These are phyloP conservation scores for Hondaea fermentalgiana DNA, from an alignment of 108 stramenopile species.

Conservation along the genomic window DNA sequence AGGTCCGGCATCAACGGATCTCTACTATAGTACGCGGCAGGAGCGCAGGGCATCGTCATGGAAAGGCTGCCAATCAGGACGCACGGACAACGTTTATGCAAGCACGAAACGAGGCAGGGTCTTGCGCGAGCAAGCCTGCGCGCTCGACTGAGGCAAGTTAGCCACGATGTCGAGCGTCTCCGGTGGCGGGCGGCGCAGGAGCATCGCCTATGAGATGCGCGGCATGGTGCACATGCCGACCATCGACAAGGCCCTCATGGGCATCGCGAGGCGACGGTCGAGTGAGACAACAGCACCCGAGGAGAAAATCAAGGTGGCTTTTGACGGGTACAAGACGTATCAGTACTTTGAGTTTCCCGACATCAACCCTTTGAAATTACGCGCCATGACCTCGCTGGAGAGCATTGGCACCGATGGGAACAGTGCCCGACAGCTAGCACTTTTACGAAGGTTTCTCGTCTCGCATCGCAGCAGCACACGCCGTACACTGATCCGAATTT, in stretches of 20 bases:
- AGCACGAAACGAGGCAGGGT: too few species aligned
- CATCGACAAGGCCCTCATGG: neutral
- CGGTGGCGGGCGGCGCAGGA: too few species aligned
- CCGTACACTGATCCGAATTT: neutral
- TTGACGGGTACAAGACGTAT: neutral
- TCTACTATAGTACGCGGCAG: too few species aligned
- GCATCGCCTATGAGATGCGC: too few species aligned
- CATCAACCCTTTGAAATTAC: neutral
- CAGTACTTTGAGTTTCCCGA: conserved; percentile 14
- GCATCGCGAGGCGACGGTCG: neutral
- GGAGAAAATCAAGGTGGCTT: neutral
- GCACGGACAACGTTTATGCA: too few species aligned
- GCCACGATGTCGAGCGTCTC: too few species aligned
- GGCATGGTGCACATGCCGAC: neutral
- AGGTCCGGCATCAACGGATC: too few species aligned
- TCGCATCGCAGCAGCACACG: neutral
- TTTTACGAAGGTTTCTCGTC: neutral
- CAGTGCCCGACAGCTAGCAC: neutral
- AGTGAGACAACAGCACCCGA: neutral
- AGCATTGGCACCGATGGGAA: neutral
- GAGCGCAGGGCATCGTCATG: too few species aligned
- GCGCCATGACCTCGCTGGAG: neutral
- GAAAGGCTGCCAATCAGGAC: too few species aligned
- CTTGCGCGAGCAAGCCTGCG: too few species aligned
- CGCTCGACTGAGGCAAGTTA: too few species aligned